Base-by-base conservation (phyloP, 129 eudicot species). In the Pseudognaphalium luteoalbum region DNA sequence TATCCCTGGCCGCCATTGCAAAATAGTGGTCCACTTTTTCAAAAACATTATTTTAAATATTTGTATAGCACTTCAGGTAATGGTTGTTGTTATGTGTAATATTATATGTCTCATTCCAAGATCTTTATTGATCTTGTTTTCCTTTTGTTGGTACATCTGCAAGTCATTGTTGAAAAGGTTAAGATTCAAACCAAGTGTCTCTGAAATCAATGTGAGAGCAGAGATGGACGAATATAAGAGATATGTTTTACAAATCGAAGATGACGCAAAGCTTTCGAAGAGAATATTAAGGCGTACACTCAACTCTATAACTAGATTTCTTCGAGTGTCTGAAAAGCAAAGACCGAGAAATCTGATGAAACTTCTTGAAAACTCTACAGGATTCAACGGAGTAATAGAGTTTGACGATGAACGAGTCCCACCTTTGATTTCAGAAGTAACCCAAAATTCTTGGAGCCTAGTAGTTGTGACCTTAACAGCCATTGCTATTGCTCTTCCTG, bases 401-500 rank as follows among this genome's bases (percentile, higher is more conserved):
- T 79, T 84, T 0, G 79, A 80, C 6, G 10, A 42, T 7, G 4
- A 39, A 20, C 77, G 37, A 60, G 77, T 84, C 25, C 77, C 35
- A 14, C 29, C 16, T 17, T 62, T 84, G 0, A 11, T 65, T 50
- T 7, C 67, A 12, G 69, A 32, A 32, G 69, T 10, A 8, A 78
- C 66, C 14, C 87, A 75, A 12, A 30, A 77, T 28, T 80, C 41
- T 30, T 64, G 69, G 69, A 64, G 69, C 21, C 69, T 64, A 64
- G 69, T 64, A 11, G 69, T 32, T 9, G 85, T 76, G 8, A 84
- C 82, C 1, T 50, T 84, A 30, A 79, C 88, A 11, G 72, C 82
- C 74, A 84, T 84, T 22, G 85, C 77, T 4, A 22, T 81, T 54
- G 77, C 88, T 7, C 85, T 84, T 20, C 80, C 88, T 7, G 19